Conservation (phyloP, 169 alveolate genomes). For the Amoebophrya sp. region DNA sequence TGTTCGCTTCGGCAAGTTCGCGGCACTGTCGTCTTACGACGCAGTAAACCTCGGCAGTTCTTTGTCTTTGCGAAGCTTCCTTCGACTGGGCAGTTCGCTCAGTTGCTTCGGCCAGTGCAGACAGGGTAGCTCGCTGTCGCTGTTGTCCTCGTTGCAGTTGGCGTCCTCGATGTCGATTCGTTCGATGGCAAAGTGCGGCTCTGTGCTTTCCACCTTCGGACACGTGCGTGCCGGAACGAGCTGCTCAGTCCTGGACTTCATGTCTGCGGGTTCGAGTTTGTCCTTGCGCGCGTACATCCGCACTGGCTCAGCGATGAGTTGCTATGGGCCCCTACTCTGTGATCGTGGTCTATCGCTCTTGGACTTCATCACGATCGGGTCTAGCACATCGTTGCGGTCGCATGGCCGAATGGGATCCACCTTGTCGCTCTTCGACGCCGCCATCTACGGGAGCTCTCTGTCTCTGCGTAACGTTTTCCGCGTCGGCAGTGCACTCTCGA, state of each 20-base stretch:
- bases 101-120: background rate
- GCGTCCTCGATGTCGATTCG: slow-evolving; percentile 16
- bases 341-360: background rate
- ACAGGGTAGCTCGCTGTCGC: slow-evolving; percentile 1
- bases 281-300: background rate
- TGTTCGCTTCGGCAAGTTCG: background rate
- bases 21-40: background rate
- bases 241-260: slow-evolving; percentile 5
- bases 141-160: background rate
- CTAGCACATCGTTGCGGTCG: background rate
- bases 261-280: background rate
- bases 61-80: background rate
- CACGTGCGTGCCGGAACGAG: background rate
- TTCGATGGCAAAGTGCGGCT: background rate
- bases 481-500: slow-evolving; percentile 1
- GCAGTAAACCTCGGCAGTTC: slow-evolving; percentile 27
- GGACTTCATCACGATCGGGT: background rate
- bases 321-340: background rate
- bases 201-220: background rate
- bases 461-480: background rate
- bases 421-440: background rate
- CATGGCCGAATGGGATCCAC: background rate
- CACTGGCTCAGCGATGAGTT: background rate
- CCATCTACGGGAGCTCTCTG: background rate
- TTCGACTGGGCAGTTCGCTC: background rate